These are phyloP conservation scores for Russula vinacea DNA, from an alignment of 768 basidiomycete genomes.

Conservation along the genomic window DNA sequence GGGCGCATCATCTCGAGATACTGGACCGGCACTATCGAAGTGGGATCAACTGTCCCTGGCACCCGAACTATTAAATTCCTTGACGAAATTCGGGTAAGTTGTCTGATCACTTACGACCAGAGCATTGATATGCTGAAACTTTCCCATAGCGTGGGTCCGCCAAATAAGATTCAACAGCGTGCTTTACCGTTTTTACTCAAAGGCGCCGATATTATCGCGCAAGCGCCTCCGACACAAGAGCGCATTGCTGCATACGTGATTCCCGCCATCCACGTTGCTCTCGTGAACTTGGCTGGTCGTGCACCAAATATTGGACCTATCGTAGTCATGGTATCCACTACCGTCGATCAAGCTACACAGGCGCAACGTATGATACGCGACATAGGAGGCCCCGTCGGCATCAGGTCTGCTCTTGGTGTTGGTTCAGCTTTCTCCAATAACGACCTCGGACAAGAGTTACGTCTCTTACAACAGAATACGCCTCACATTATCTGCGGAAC, in stretches of 20 bases:
- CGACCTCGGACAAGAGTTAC: constrained; percentile 70
- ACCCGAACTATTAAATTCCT: constrained; percentile 81
- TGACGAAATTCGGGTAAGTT: constrained; percentile 90
- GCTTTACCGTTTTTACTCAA: constrained; percentile 92
- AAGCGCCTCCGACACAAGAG: constrained; percentile 98
- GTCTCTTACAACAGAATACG: constrained; percentile 83
- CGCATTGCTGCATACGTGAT: constrained; percentile 97
- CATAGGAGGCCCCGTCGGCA: constrained; percentile 88
- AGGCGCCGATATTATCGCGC: constrained; percentile 95
- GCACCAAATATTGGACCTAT: constrained; percentile 73
- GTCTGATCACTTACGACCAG: constrained; percentile 17
- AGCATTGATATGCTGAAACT: constrained; percentile 14
- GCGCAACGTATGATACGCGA: constrained; percentile 94
- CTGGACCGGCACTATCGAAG: constrained; percentile 81
- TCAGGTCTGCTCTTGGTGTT: constrained; percentile 85
- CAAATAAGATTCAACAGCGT: constrained; percentile 98
- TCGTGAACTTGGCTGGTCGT: constrained; percentile 57
- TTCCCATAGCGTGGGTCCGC: constrained; percentile 78
- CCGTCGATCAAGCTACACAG: constrained; percentile 97
- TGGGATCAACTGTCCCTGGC: constrained; percentile 92
- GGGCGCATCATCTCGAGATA: constrained; percentile 58
- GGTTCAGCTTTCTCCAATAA: constrained; percentile 64
- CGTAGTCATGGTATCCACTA: constrained; percentile 94
- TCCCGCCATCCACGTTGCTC: constrained; percentile 79
- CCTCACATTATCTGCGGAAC: constrained; percentile 97